Evolutionary conservation across 768 basidiomycete species (phyloP).

Genomic region (Rhodotorula graminis): DNA sequence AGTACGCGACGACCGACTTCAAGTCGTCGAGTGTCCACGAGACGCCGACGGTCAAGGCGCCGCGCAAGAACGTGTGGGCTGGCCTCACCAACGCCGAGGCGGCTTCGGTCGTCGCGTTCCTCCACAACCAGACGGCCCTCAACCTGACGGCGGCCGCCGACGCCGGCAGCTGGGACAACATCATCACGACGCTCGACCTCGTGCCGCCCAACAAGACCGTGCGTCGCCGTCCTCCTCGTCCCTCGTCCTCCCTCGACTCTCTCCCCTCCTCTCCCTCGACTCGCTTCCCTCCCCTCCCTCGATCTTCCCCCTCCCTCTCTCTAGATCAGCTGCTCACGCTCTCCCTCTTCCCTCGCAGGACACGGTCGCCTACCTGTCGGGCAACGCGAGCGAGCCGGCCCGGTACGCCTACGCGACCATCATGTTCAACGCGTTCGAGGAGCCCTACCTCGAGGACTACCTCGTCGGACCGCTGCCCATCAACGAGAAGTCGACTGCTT

Average conservation of each 20-base stretch:
- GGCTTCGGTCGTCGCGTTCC: conserved; percentile 31
- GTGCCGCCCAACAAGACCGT: conserved; percentile 37
- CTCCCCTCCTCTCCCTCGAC: background rate
- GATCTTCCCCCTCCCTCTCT: background rate
- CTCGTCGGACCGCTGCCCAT: conserved; percentile 41
- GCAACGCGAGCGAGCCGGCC: conserved; percentile 13
- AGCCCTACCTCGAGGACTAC: conserved; percentile 39
- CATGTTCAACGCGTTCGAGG: conserved; percentile 19
- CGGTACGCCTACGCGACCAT: conserved; percentile 31
- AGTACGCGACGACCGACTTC: background rate
- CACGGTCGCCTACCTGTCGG: conserved; percentile 28
- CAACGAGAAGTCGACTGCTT: conserved; percentile 18
- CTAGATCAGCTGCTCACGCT: too few species aligned
- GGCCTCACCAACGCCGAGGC: conserved; percentile 26
- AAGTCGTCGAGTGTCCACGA: background rate
- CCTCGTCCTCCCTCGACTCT: too few species aligned
- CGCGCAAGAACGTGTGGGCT: conserved; percentile 33
- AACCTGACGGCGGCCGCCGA: conserved; percentile 36
- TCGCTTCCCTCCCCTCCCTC: too few species aligned
- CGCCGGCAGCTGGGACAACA: conserved; percentile 34
- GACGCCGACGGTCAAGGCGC: conserved; percentile 13
- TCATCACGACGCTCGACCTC: conserved; percentile 31
- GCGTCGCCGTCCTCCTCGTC: background rate
- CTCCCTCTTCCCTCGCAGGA: background rate
- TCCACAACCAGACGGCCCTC: conserved; percentile 34